Percentiles rank a stretch among this genome's conserved stretches.
Conservation (phyloP, 805 yeast genomes). For the Helenozyma baotianmanensis region DNA sequence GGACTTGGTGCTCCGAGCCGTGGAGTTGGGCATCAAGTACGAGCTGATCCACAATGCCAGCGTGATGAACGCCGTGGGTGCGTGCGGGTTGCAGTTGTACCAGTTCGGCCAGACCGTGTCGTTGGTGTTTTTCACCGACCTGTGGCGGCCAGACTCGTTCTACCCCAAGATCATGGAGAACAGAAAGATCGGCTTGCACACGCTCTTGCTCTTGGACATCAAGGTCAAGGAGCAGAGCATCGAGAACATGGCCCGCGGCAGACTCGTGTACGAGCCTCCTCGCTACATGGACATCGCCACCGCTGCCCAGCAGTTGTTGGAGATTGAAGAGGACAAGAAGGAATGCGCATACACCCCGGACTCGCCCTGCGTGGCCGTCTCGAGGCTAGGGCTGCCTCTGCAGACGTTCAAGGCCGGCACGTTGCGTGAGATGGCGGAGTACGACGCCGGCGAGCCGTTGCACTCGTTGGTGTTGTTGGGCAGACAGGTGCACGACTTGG, state of each 20-base stretch:
- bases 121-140: constrained; percentile 89
- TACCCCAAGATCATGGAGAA: constrained; percentile 87
- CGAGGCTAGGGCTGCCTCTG: constrained; percentile 82
- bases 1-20: constrained; percentile 86
- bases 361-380: constrained; percentile 92
- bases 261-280: constrained; percentile 92
- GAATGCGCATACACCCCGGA: constrained; percentile 77
- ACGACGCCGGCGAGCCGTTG: constrained; percentile 91
- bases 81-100: constrained; percentile 92
- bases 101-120: constrained; percentile 98
- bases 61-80: constrained; percentile 97
- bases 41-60: constrained; percentile 93
- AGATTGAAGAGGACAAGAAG: constrained; percentile 73
- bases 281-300: constrained; percentile 90
- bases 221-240: constrained; percentile 96
- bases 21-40: constrained; percentile 72
- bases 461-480: constrained; percentile 91
- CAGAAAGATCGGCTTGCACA: constrained; percentile 85
- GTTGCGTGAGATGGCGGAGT: constrained; percentile 66
- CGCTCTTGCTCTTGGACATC: constrained; percentile 81
- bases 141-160: constrained; percentile 96
- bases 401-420: constrained; percentile 86
- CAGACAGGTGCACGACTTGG: constrained; percentile 90
- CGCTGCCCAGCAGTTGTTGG: constrained; percentile 83
- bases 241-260: constrained; percentile 90